Base-by-base conservation (phyloP, 163 green algal species). In the Chlorella variabilis region DNA sequence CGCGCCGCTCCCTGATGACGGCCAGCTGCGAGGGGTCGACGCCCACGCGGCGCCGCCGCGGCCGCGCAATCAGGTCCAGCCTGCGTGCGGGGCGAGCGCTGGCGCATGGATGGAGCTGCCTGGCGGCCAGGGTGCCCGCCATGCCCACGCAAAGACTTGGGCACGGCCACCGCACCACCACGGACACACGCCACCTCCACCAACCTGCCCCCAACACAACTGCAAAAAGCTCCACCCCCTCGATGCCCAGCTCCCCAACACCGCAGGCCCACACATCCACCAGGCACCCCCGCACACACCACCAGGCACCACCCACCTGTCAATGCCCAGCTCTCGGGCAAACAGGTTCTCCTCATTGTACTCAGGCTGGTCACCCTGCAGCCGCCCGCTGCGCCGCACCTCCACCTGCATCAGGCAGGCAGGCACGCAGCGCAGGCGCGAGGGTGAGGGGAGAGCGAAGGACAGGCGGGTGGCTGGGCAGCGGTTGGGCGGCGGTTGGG, bases 291-390 rank as follows among this genome's bases (percentile, higher is more conserved):
- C 45, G 11, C 45, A 54, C 45, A 54, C 45, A 54, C 45, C 45
- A 23, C 45, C 45, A 54, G 11, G 15, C 45, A 54, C 45, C 45
- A 54, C n/a, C 2, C 51, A 83, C 77, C 77, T 78, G 71, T 77
- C 61, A 11, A 86, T 86, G 48, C 83, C 83, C 29, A 77, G 59
- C 38, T 77, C 61, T 41, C 63, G 34, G 41, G 75, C 83, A 33
- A 84, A 71, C 23, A 59, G 59, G 70, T 78, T 67, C 59, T 87
- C 83, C 31, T 81, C 77, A 9, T 79, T 71, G 56, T 56, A 78
- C 56, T 62, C 27, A n/a, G 70, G 66, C 54, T 67, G 23, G 9
- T 71, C 38, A 11, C 71, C 71, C 11, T 65, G 41, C 59, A 85
- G 66, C 41, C 80, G 70, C 31, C 71, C 71, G 56, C 62, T 69